phyloP scores from a whole-genome alignment of 306 rosid genomes.

The Benincasa hispida region DNA sequence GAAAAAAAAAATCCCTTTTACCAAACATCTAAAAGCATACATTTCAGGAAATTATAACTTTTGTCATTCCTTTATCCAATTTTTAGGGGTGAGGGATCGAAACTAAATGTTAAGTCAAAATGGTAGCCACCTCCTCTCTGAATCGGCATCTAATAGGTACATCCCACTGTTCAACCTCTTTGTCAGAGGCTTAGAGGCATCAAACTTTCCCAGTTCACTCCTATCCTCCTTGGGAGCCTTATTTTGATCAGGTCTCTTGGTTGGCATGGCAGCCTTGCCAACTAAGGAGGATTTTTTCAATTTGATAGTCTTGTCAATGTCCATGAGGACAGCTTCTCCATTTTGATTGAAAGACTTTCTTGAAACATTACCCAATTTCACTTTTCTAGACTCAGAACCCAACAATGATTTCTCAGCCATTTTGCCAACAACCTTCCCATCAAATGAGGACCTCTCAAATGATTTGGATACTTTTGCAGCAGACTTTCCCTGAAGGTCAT shows the following conservation, averaged over 20 bases:
- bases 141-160: slow-evolving; percentile 41
- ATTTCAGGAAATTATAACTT: background rate
- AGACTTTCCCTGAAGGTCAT: slow-evolving; percentile 18
- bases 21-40: background rate
- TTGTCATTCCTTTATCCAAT: background rate
- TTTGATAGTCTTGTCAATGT: slow-evolving; percentile 19
- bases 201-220: slow-evolving; percentile 19
- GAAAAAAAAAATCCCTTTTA: background rate
- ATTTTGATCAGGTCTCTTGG: slow-evolving; percentile 20
- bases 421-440: slow-evolving; percentile 19
- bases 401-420: slow-evolving; percentile 18
- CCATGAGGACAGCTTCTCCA: slow-evolving; percentile 21
- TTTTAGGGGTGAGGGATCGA: too few species aligned
- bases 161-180: slow-evolving; percentile 17
- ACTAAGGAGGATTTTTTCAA: slow-evolving; percentile 33
- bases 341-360: slow-evolving; percentile 23
- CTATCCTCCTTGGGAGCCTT: slow-evolving; percentile 25
- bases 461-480: slow-evolving; percentile 17
- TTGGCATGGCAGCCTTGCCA: slow-evolving; percentile 10
- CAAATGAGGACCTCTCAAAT: slow-evolving; percentile 22
- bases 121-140: slow-evolving; percentile 52
- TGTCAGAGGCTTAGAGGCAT: slow-evolving; percentile 15
- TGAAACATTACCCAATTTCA: slow-evolving; percentile 21
- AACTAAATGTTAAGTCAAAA: background rate
- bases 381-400: slow-evolving; percentile 29